These are phyloP conservation scores for Amoebophrya sp. DNA, from an alignment of 169 alveolate genomes.

Conservation along the genomic window DNA sequence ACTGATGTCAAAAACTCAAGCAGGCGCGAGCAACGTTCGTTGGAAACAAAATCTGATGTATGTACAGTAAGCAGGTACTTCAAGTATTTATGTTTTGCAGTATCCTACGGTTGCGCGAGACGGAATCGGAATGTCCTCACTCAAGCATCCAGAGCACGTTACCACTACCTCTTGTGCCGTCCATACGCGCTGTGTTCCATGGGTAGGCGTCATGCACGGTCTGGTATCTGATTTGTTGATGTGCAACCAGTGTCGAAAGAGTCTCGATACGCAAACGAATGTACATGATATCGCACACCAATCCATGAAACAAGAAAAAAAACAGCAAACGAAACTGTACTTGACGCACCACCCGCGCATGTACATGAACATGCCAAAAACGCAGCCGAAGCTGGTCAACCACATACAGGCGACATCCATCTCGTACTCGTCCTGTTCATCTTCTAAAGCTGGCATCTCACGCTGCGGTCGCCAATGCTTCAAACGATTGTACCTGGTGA, in stretches of 20 bases:
- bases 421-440: conserved; percentile 11
- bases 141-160: neutral
- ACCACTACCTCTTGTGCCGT: neutral
- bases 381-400: neutral
- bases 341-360: conserved; percentile 21
- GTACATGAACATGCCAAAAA: conserved; percentile 7
- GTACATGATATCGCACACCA: too few species aligned
- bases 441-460: neutral
- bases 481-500: neutral
- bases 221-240: neutral
- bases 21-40: too few species aligned
- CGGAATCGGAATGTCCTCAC: neutral
- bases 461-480: neutral
- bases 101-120: too few species aligned
- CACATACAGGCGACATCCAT: conserved; percentile 23
- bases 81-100: too few species aligned
- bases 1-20: too few species aligned
- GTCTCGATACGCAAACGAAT: too few species aligned
- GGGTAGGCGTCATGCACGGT: neutral
- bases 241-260: too few species aligned
- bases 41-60: too few species aligned
- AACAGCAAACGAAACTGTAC: neutral
- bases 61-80: too few species aligned
- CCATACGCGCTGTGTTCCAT: conserved; percentile 20
- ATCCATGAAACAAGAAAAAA: too few species aligned